Percentiles rank a stretch among this genome's conserved stretches.
Conservation (phyloP, 352 stramenopile species). For the Globisporangium abappressorium region DNA sequence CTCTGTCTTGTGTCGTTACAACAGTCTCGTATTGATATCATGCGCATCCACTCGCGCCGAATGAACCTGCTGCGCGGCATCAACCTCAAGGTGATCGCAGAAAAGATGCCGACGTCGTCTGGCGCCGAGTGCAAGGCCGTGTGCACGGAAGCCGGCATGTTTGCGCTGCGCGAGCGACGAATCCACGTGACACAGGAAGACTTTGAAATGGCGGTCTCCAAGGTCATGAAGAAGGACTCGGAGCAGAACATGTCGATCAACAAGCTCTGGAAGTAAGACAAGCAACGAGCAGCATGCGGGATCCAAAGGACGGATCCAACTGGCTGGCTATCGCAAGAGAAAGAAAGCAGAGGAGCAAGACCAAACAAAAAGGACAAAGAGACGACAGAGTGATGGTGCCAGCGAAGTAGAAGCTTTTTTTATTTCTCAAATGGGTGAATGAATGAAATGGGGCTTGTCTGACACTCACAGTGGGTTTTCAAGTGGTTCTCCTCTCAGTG, state of each 20-base stretch:
- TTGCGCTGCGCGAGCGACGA: slow-evolving; percentile 97
- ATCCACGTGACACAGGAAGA: slow-evolving; percentile 99
- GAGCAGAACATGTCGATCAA: slow-evolving; percentile 98
- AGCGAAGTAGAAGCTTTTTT: neutral
- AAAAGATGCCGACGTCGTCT: slow-evolving; percentile 97
- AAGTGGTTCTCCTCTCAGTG: neutral
- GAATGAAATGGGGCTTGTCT: neutral
- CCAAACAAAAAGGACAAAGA: neutral
- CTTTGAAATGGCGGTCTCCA: slow-evolving; percentile 99
- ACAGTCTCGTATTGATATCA: slow-evolving; percentile 94
- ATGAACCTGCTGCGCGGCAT: slow-evolving; percentile 99
- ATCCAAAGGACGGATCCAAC: neutral
- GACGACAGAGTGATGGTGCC: neutral
- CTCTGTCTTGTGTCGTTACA: slow-evolving; percentile 1
- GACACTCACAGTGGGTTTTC: neutral
- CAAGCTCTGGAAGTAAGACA: slow-evolving; percentile 99
- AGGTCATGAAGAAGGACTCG: slow-evolving; percentile 99
- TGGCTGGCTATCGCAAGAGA: neutral
- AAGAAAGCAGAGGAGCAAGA: neutral
- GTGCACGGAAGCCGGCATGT: slow-evolving; percentile 99
- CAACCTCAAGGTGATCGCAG: slow-evolving; percentile 96
- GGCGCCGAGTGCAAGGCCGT: slow-evolving; percentile 99
- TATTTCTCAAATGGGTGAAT: neutral
- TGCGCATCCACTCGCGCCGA: slow-evolving; percentile 98
- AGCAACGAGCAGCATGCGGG: neutral